These are phyloP conservation scores for Sclerotinia sclerotiorum DNA, from an alignment of 2,329 filamentous ascomycete genomes.

Conservation along the genomic window DNA sequence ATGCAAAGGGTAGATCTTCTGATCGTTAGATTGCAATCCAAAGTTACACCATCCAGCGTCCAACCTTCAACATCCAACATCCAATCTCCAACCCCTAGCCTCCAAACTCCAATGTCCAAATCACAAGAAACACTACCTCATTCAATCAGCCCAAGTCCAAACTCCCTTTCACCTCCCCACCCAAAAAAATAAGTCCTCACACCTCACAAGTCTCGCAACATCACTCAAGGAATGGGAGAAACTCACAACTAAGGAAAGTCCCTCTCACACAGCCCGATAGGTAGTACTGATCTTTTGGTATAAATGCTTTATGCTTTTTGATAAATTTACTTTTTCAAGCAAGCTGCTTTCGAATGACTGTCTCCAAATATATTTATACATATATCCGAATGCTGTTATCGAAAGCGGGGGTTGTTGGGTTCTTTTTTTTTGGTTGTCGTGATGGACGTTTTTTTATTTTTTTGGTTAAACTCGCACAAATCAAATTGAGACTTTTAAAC, in stretches of 20 bases:
- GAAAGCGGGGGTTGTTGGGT: neutral
- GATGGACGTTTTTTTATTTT: too few relatives aligned
- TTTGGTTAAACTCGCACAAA: too few relatives aligned
- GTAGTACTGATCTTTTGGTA: neutral
- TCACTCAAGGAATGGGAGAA: neutral
- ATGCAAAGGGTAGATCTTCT: too few relatives aligned
- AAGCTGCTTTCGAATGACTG: too few relatives aligned
- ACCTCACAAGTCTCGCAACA: neutral
- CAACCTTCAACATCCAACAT: too few relatives aligned
- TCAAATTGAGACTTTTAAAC: too few relatives aligned
- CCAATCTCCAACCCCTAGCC: too few relatives aligned
- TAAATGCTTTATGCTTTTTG: neutral
- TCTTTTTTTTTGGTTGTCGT: too few relatives aligned
- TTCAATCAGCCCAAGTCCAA: neutral
- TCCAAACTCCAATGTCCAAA: neutral
- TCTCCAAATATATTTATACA: too few relatives aligned
- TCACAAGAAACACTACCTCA: neutral
- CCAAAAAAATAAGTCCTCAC: neutral
- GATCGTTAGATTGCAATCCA: too few relatives aligned
- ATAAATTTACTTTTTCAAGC: neutral
- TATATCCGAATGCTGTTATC: neutral
- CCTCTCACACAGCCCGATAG: neutral
- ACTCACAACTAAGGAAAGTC: neutral
- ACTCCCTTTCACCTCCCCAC: neutral
- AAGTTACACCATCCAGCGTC: too few relatives aligned